Evolutionary conservation across 495 filamentous ascomycete species (phyloP), one percentile per base, ranked within the genome.

Genomic region (Xylaria telfairii): DNA sequence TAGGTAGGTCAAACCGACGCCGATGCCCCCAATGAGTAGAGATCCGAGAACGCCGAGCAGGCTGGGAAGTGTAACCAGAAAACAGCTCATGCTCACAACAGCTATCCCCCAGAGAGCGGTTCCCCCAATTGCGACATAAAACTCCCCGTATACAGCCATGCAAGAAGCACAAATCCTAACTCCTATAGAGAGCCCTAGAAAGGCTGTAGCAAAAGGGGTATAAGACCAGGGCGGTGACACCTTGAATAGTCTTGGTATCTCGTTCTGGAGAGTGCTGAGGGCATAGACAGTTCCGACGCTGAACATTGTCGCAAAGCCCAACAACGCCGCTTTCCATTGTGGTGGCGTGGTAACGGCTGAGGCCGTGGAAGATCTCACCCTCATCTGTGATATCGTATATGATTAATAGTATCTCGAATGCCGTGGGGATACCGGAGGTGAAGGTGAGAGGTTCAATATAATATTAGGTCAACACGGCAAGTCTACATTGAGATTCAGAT

Each of bases 271-370:
- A 12, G 24, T 46, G 61, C 61, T 46, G 7, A 39, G 61, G 0
- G 61, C 61, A 47, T 64, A 64, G 7, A 64, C 61, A 28, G 59
- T 62, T 24, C 61, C 41, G n/a, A 46, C 61, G 41, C 41, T 46
- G 24, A 47, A 46, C 26, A 46, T 46, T n/a, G 41, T 46, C 61
- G 26, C 15, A 32, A 64, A 64, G 19, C 61, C 61, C 21, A 46
- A 47, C 26, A 47, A 30, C 6, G 61, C 41, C 1, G 61, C 61
- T 64, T 46, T 64, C 61, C 61, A 64, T 32, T 64, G 61, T 17
- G 41, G 61, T 10, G 24, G 4, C 0, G 13, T 19, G 41, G 24
- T 12, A 39, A 46, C 28, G 61, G 41, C 37, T 5, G 4, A 2
- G 21, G 21, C 47, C 19, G 37, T 64, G 13, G 24, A 39, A 47